Percentiles rank a stretch among this genome's conserved stretches.
Conservation (phyloP, 2,329 filamentous ascomycete species). For the Paecilomyces dactylethromorphus region DNA sequence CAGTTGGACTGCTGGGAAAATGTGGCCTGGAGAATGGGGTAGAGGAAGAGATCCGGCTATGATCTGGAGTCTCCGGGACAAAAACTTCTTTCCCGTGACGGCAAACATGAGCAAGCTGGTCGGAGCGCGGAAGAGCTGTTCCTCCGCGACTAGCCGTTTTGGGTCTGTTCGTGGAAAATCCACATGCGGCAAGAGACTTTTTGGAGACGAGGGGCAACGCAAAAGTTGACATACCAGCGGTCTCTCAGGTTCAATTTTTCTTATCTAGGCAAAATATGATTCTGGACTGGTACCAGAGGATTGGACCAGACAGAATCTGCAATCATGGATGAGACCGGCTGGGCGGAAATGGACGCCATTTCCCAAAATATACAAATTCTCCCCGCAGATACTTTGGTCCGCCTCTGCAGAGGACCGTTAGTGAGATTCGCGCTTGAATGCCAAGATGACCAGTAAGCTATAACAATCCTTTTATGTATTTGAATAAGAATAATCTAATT, state of each 20-base stretch:
- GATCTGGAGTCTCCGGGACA: slow-evolving; percentile 8
- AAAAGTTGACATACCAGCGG: neutral
- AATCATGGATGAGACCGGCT: slow-evolving; percentile 6
- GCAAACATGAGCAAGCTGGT: slow-evolving; percentile 1
- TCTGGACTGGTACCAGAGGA: slow-evolving; percentile 15
- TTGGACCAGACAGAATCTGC: slow-evolving; percentile 9
- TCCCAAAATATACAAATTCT: slow-evolving; percentile 27
- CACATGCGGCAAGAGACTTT: neutral
- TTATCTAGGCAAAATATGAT: slow-evolving; percentile 3
- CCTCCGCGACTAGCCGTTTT: slow-evolving; percentile 2
- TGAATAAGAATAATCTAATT: slow-evolving; percentile 1
- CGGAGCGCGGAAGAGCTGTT: slow-evolving; percentile 5
- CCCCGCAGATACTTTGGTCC: slow-evolving; percentile 24
- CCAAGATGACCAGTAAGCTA: slow-evolving; percentile 26
- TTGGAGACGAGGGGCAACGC: neutral
- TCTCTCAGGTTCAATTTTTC: neutral
- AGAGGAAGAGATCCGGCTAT: neutral
- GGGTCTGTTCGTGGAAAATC: neutral
- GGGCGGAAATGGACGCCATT: slow-evolving; percentile 24
- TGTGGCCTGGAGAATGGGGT: neutral
- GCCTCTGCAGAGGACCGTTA: slow-evolving; percentile 29
- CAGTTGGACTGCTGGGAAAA: neutral
- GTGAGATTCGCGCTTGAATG: slow-evolving; percentile 24
- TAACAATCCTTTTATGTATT: neutral
- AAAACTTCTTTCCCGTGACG: slow-evolving; percentile 36